Evolutionary conservation across 2,329 filamentous ascomycete species (phyloP).

Genomic region (Aspergillus phoenicis): DNA sequence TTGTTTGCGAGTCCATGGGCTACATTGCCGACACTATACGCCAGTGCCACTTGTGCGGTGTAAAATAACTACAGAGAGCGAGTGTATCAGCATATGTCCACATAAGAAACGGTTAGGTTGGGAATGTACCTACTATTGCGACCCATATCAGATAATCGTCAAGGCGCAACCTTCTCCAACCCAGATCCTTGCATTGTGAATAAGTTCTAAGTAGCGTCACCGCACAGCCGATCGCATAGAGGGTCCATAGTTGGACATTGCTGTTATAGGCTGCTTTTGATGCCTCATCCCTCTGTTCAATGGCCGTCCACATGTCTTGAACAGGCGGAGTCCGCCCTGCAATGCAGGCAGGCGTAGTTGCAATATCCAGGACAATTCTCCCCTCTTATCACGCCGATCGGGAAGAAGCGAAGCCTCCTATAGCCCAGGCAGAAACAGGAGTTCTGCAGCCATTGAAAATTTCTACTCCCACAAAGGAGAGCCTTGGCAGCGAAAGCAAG

Average conservation of each 20-base stretch:
- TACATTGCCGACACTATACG: slow-evolving; percentile 50
- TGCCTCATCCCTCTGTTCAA: slow-evolving; percentile 19
- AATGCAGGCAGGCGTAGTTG: not conserved
- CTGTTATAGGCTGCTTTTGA: slow-evolving; percentile 18
- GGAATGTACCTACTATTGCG: slow-evolving; percentile 48
- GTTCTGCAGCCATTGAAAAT: not conserved
- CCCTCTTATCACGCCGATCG: too few species aligned
- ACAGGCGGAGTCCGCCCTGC: not conserved
- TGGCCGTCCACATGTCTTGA: slow-evolving; percentile 7
- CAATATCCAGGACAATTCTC: not conserved
- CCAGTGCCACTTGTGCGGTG: slow-evolving; percentile 49
- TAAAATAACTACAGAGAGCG: slow-evolving; percentile 48
- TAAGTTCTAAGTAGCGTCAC: slow-evolving; percentile 45
- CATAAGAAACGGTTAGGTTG: not conserved
- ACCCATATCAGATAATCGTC: slow-evolving; percentile 59
- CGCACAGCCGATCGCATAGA: slow-evolving; percentile 29
- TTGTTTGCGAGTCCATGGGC: slow-evolving; percentile 58
- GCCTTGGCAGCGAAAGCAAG: not conserved
- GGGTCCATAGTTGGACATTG: slow-evolving; percentile 28
- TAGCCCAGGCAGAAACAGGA: too few species aligned
- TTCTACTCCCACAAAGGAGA: not conserved
- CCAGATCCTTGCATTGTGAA: slow-evolving; percentile 21
- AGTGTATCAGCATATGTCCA: slow-evolving; percentile 8
- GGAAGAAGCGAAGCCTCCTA: too few species aligned
- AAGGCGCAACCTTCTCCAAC: slow-evolving; percentile 36